Percentiles rank a stretch among this genome's conserved stretches.
These are phyloP conservation scores for Coemansia sp. DNA, from an alignment of 192 early-diverging fungal species.

Conservation along the genomic window DNA sequence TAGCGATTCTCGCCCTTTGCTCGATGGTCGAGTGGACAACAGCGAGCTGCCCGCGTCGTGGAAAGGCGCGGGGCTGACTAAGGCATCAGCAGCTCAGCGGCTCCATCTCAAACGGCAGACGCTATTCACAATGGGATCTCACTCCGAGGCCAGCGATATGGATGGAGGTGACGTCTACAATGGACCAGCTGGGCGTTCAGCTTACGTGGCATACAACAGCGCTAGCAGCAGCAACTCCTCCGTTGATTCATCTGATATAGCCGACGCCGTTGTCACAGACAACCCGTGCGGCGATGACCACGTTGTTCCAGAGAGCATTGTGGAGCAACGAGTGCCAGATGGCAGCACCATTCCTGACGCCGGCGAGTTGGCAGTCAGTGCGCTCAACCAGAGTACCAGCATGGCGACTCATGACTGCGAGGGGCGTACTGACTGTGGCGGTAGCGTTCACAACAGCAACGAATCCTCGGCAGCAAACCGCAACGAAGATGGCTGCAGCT, in stretches of 20 bases:
- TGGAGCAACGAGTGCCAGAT: neutral
- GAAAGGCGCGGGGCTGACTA: conserved; percentile 8
- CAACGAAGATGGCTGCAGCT: neutral
- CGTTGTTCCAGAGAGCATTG: neutral
- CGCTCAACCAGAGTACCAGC: neutral
- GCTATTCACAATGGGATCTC: conserved; percentile 52
- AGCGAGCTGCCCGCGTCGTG: conserved; percentile 5
- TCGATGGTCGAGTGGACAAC: neutral
- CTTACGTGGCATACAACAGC: neutral
- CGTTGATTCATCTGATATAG: neutral
- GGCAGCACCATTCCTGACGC: neutral
- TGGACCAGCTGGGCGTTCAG: neutral
- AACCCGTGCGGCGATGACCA: neutral
- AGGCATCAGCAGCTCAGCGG: neutral
- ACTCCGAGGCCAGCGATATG: conserved; percentile 52
- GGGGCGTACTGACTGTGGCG: neutral
- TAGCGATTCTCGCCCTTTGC: neutral
- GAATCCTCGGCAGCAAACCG: neutral
- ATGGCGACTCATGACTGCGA: neutral
- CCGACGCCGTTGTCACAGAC: neutral
- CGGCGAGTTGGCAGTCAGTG: neutral
- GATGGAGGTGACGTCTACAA: conserved; percentile 21
- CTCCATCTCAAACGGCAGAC: conserved; percentile 28
- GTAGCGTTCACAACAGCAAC: neutral
- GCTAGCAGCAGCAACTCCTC: neutral